These are phyloP conservation scores for Zymoseptoria passerinii DNA, from an alignment of 2,329 filamentous ascomycete species.

Conservation along the genomic window DNA sequence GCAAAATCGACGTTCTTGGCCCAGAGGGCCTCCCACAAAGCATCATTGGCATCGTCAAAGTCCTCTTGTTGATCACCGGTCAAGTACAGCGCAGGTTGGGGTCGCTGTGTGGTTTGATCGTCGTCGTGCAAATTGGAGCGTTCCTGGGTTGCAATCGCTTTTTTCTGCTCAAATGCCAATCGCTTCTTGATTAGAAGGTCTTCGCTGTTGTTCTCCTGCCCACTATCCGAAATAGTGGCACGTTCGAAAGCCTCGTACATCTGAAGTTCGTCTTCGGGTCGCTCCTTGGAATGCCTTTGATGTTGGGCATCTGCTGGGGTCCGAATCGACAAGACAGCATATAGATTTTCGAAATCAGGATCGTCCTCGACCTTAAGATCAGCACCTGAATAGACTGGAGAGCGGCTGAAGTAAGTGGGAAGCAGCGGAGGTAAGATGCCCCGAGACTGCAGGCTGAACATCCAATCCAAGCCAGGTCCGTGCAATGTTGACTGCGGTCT, in stretches of 20 bases:
- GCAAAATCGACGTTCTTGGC: conserved; percentile 1
- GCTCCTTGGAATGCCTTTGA: background rate
- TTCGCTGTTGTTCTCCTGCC: background rate
- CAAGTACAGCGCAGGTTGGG: background rate
- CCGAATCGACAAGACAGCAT: background rate
- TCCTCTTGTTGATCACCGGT: conserved; percentile 4
- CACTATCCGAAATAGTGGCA: background rate
- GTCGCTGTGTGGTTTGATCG: background rate
- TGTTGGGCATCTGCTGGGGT: too few relatives aligned
- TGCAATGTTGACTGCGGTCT: conserved; percentile 17
- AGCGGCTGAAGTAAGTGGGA: conserved; percentile 10
- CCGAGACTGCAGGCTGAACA: conserved; percentile 29
- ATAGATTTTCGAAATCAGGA: background rate
- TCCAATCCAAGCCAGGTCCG: conserved; percentile 29
- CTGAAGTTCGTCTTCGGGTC: background rate
- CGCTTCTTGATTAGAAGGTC: background rate
- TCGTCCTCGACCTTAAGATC: background rate
- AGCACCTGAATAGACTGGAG: conserved; percentile 5
- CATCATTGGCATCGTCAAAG: conserved; percentile 6
- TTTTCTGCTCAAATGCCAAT: too few relatives aligned
- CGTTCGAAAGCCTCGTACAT: background rate
- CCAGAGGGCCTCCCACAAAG: conserved; percentile 8
- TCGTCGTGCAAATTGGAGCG: too few relatives aligned
- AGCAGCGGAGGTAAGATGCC: conserved; percentile 29
- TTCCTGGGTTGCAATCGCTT: too few relatives aligned